Evolutionary conservation across 352 stramenopile genomes (phyloP), one percentile per base, ranked within the genome.

Genomic region (Elongisporangium undulatum): DNA sequence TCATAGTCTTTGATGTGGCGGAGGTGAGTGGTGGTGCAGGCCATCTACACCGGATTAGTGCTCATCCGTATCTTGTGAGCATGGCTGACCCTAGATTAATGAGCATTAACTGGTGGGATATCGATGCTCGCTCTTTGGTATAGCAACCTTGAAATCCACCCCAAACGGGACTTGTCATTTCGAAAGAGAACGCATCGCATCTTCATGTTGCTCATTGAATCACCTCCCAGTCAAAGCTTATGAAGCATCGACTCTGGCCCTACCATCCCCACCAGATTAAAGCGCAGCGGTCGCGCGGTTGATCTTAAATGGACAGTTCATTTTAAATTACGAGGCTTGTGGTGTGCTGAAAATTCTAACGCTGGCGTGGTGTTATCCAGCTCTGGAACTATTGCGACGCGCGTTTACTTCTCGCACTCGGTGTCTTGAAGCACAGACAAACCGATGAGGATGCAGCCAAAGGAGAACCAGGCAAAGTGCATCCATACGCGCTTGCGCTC

Each of bases 371-470:
- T 13, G 5, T 3, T 39, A 39, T 15, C 3, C 10, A 13, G 6
- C 29, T 39, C 29, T 39, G 5, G 6, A 39, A 13, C 2, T 13
- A 39, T 39, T 15, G 17, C 55, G 0, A 29, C 22, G 24, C 45
- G 22, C 22, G 1, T 21, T 29, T 7, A 41, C 2, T 41, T n/a
- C 3, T 64, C 39, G 49, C 60, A 66, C 48, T 66, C 54, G 19
- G 49, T 66, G 54, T 66, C 19, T 24, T 66, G 49, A 3, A 66
- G 55, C 22, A 57, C 19, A 8, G 60, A 66, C 19, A 62, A 50
- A 13, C 60, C 60, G 26, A 66, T 66, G 34, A 66, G 26, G 21
- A 58, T 20, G 49, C 60, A 66, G 34, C 60, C 60, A 29, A 66
- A 48, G 13, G 49, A 29, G 39, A 66, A 66, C 60, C 60, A 66